Evolutionary conservation across 768 basidiomycete species (phyloP).

Genomic region (Obba rivulosa): DNA sequence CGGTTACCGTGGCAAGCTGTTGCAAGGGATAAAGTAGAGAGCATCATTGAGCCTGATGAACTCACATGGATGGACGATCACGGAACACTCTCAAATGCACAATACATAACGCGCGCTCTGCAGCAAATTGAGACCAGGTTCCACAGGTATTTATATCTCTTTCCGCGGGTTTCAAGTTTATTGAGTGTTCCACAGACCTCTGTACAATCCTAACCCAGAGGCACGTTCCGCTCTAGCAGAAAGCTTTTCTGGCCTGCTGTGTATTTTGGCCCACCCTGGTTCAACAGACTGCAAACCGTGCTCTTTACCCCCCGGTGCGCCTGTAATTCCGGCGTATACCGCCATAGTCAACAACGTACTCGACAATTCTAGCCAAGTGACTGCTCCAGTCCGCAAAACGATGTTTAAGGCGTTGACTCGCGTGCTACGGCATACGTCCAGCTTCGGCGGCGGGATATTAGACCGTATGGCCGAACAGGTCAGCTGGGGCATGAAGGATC

Average conservation of each 20-base stretch:
- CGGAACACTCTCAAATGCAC: constrained; percentile 31
- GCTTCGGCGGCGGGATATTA: constrained; percentile 14
- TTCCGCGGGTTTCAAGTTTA: not conserved
- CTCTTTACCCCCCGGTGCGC: too few relatives aligned
- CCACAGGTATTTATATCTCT: constrained; percentile 8
- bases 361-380: constrained; percentile 44
- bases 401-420: constrained; percentile 14
- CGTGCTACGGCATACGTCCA: constrained; percentile 12
- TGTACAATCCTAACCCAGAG: constrained; percentile 25
- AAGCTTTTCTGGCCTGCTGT: constrained; percentile 14
- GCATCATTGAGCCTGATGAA: constrained; percentile 39
- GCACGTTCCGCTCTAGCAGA: constrained; percentile 30
- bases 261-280: constrained; percentile 14
- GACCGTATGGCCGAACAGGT: constrained; percentile 33
- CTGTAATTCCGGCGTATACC: constrained; percentile 24
- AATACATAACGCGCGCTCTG: constrained; percentile 40
- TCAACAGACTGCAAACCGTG: constrained; percentile 4
- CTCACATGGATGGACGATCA: constrained; percentile 57
- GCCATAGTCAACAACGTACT: constrained; percentile 36
- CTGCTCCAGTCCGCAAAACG: constrained; percentile 35
- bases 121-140: constrained; percentile 40
- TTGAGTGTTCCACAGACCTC: constrained; percentile 27
- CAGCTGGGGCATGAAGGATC: constrained; percentile 45
- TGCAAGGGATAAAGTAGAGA: constrained; percentile 18
- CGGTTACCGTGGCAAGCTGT: constrained; percentile 11